Evolutionary conservation across 768 basidiomycete species (phyloP), one percentile per base, ranked within the genome.

Genomic region (Pisolithus tinctorius): DNA sequence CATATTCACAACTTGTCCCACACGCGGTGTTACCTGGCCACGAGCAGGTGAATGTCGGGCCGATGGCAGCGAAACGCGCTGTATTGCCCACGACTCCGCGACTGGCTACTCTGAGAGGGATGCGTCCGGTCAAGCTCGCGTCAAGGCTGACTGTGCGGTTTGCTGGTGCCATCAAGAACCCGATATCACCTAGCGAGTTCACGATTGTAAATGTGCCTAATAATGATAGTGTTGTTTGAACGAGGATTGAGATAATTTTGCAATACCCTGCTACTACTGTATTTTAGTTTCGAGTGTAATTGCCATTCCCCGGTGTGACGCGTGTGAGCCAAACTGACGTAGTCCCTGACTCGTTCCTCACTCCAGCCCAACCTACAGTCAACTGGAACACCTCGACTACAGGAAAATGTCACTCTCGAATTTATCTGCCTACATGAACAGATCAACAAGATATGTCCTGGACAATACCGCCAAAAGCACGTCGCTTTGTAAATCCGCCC

Each of bases 381-480:
- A 29, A 29, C 27, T 38, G 14, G 11, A 38, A 38, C 37, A 38
- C n/a, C 37, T 14, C 37, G 17, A 17, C 36, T 3, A 37, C 36
- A 16, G 4, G 40, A 41, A 7, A 13, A 46, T 31, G 29, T 31
- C 45, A 34, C 45, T 36, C 30, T 47, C 34, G 9, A 31, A 47
- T 36, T 23, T 36, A 36, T 47, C 45, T 13, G 45, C 30, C 30
- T 47, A 74, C 53, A 51, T 76, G 9, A 66, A 69, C 54, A 66
- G 75, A 54, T 69, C 73, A 25, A 66, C 68, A 43, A 69, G 67
- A 51, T 48, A 73, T 17, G 54, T 75, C 39, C 63, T 60, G 40
- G 75, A 77, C 55, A 68, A 67, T 60, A 65, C 71, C 25, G 65
- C 68, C 53, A 74, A 72, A 65, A 69, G 73, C 66, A 69, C 54